Percentiles rank a stretch among this genome's conserved stretches.
Conservation (phyloP, 495 filamentous ascomycete species). For the Neurospora sp. region DNA sequence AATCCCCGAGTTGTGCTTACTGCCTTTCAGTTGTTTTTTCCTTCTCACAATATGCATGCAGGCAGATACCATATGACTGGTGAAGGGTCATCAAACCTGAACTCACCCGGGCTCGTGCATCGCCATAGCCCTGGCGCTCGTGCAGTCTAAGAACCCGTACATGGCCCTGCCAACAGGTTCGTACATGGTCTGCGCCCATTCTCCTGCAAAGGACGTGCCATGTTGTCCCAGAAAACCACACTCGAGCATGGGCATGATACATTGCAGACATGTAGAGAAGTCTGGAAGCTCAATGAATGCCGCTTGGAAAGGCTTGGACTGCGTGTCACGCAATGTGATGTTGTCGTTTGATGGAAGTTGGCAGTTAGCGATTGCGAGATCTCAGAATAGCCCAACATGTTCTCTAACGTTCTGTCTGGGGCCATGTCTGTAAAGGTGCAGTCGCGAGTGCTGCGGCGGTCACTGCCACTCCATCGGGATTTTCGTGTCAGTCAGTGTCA, state of each 20-base stretch:
- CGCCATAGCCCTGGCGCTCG: neutral
- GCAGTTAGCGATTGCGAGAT: neutral
- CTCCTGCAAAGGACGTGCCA: neutral
- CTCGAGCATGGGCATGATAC: neutral
- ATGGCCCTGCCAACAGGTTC: neutral
- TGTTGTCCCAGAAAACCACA: neutral
- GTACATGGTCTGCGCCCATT: neutral
- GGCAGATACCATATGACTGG: neutral
- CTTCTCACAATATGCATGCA: neutral
- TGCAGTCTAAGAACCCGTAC: neutral
- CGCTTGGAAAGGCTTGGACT: neutral
- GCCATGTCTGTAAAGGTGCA: neutral
- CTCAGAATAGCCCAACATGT: neutral
- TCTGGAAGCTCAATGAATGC: neutral
- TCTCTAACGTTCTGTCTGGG: neutral
- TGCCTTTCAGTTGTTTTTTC: neutral
- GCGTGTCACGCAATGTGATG: neutral
- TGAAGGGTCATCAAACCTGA: neutral
- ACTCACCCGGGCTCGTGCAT: neutral
- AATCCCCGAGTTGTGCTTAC: neutral
- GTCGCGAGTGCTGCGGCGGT: neutral
- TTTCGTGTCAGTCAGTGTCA: neutral
- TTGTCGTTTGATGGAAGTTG: neutral
- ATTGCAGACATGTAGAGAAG: neutral
- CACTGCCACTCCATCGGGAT: neutral